Evolutionary conservation across 257 asterid species (phyloP), one percentile per base, ranked within the genome.

Genomic region (Gentiana dahurica): DNA sequence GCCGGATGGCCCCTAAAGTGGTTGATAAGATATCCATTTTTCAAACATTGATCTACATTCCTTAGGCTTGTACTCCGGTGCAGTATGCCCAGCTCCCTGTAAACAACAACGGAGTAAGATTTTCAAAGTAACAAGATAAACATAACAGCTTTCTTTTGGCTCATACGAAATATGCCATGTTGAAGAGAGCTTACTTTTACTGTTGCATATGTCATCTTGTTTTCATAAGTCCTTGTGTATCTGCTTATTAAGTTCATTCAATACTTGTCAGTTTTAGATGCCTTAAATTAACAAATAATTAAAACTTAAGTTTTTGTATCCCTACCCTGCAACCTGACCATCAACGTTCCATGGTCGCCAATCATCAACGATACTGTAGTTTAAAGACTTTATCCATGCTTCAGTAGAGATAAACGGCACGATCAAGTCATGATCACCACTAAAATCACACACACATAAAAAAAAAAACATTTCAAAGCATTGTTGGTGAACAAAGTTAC

Each of bases 61-160:
- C 35, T 50, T 54, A 43, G 71, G 73, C 44, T 38, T 64, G 64
- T 59, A 72, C 61, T 60, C 77, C 10, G 73, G 77, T 41, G 73
- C 68, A 32, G 73, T 72, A 48, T 72, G 77, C 32, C 77, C 77
- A 34, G 68, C 77, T 67, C 74, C 77, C 74, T 68, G 59, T 37
- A 37, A 24, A 41, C 46, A 41, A 41, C 46, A 4, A 4, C 2
- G 46, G 0, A 39, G 44, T 39, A 39, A 1, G 4, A 39, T 39
- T 39, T 39, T 39, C 5, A 4, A 4, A 8, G 45, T 39, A 2
- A 3, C 4, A 1, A 39, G 45, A 39, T 8, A 39, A 39, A 39
- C 45, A 39, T 39, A 8, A 39, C 45, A 4, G 0, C 24, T 24
- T 24, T 24, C 5, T 39, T 8, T 39, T 8, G 2, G 45, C 45